Conservation (phyloP, 2,329 filamentous ascomycete species). For the Knufia fluminis region DNA sequence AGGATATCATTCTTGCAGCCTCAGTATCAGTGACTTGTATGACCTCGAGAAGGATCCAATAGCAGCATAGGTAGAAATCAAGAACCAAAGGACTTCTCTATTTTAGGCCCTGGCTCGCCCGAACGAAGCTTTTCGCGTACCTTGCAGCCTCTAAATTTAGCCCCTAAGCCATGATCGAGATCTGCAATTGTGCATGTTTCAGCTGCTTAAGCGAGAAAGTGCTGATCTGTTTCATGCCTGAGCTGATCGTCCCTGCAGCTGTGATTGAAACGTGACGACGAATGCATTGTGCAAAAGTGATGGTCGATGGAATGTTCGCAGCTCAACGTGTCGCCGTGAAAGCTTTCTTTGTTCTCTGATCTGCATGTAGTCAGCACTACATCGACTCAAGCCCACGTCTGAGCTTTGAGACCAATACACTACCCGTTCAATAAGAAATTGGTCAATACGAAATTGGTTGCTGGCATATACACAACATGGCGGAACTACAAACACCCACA, state of each 20-base stretch:
- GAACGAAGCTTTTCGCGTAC: not conserved
- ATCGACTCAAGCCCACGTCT: too few species aligned
- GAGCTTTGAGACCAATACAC: too few species aligned
- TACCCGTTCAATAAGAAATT: too few species aligned
- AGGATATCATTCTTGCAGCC: constrained; percentile 45
- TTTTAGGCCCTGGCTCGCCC: too few species aligned
- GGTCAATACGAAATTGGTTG: too few species aligned
- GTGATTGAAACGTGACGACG: not conserved
- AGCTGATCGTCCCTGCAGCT: not conserved
- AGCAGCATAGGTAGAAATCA: too few species aligned
- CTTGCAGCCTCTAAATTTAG: not conserved
- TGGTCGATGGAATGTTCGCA: not conserved
- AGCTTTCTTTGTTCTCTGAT: constrained; percentile 4
- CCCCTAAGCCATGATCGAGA: not conserved
- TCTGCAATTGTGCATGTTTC: not conserved
- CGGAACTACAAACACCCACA: constrained; percentile 17
- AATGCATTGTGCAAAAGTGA: too few species aligned
- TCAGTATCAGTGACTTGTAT: constrained; percentile 9
- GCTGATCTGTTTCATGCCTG: not conserved
- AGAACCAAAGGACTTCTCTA: too few species aligned
- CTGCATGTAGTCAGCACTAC: not conserved
- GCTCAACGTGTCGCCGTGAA: not conserved
- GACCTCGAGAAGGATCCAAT: too few species aligned
- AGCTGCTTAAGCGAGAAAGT: not conserved
- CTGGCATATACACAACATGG: constrained; percentile 9